phyloP scores from a whole-genome alignment of 192 early-diverging fungal species.

The Podochytrium sp. region DNA sequence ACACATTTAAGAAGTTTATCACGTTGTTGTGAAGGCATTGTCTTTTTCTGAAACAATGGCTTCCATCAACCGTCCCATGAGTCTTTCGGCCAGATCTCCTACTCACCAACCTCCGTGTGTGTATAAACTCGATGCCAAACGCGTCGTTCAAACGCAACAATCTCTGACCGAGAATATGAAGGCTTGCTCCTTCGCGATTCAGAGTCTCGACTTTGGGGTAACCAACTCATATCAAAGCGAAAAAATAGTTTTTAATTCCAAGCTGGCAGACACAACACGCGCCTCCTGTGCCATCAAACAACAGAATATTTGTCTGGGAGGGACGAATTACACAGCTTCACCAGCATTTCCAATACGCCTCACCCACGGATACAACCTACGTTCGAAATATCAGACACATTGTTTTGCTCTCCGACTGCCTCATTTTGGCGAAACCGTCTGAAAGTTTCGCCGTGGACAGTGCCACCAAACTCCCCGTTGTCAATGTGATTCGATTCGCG shows the following conservation, averaged over 20 bases:
- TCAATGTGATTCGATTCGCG: constrained; percentile 4
- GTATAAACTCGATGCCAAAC: neutral
- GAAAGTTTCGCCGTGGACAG: neutral
- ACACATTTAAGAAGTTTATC: too few species aligned
- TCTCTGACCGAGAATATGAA: neutral
- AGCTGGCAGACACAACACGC: neutral
- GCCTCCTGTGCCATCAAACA: neutral
- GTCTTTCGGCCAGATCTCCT: neutral
- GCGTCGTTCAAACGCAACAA: neutral
- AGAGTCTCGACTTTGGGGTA: constrained; percentile 17
- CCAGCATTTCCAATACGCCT: neutral
- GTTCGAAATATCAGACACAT: neutral
- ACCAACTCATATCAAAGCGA: neutral
- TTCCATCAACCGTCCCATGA: neutral
- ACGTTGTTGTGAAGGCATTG: too few species aligned
- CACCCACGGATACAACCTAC: neutral
- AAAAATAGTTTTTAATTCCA: neutral
- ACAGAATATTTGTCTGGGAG: neutral
- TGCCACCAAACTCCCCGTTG: neutral
- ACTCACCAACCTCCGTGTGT: neutral
- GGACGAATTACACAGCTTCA: constrained; percentile 6
- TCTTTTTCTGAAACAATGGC: neutral
- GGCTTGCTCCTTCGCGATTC: neutral
- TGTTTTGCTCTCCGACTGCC: constrained; percentile 12
- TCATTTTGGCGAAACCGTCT: constrained; percentile 1